These are phyloP conservation scores for Sporothrix brunneoviolacea DNA, from an alignment of 2,329 filamentous ascomycete species.

Conservation along the genomic window DNA sequence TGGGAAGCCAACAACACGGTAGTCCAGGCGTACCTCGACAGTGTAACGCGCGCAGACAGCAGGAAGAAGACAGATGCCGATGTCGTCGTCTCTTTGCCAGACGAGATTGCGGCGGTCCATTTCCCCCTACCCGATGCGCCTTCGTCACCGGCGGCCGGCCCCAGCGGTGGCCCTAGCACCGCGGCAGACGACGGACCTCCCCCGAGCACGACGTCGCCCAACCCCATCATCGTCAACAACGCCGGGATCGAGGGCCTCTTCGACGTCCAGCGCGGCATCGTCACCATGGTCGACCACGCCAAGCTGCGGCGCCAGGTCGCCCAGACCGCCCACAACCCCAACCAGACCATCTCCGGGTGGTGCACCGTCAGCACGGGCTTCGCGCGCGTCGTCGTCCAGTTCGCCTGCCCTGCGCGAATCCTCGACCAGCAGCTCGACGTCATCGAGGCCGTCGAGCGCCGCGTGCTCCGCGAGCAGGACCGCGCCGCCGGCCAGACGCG, in stretches of 20 bases:
- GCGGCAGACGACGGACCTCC: not conserved
- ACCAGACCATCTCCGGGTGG: slow-evolving; percentile 24
- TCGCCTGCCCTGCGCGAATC: slow-evolving; percentile 23
- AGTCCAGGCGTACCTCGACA: not conserved
- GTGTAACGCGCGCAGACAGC: not conserved
- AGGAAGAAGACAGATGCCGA: not conserved
- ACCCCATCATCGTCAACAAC: slow-evolving; percentile 27
- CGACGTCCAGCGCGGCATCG: slow-evolving; percentile 25
- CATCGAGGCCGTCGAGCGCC: slow-evolving; percentile 22
- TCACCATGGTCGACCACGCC: slow-evolving; percentile 23
- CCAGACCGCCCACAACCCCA: slow-evolving; percentile 20
- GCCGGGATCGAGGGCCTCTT: slow-evolving; percentile 26
- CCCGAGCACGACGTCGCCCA: slow-evolving; percentile 26
- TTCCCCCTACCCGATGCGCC: not conserved
- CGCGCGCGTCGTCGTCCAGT: slow-evolving; percentile 24
- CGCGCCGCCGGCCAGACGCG: slow-evolving; percentile 5
- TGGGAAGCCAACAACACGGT: not conserved
- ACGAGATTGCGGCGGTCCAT: not conserved
- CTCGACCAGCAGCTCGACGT: slow-evolving; percentile 27
- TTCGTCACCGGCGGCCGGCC: not conserved
- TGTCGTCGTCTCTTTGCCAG: not conserved
- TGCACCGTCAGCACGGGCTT: slow-evolving; percentile 28
- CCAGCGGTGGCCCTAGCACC: not conserved
- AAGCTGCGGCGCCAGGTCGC: slow-evolving; percentile 22
- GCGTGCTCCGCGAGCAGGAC: slow-evolving; percentile 19